phyloP scores from a whole-genome alignment of 2,329 filamentous ascomycete species.

The Trichophaea hybrida region DNA sequence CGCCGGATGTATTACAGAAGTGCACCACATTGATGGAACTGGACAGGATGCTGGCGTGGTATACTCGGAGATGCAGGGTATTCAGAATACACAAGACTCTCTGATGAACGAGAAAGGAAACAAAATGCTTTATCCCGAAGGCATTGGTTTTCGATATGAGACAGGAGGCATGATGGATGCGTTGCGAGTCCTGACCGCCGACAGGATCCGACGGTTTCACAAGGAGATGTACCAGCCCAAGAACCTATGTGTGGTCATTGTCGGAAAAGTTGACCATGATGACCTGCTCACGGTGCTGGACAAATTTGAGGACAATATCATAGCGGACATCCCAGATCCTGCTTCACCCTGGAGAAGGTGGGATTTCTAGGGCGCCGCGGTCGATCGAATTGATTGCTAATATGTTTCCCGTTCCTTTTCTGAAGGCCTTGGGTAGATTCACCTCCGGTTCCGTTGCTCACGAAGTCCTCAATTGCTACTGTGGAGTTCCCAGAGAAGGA shows the following conservation, averaged over 20 bases:
- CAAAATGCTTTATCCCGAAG: conserved; percentile 70
- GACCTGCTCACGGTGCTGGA: conserved; percentile 71
- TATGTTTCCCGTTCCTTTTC: not conserved
- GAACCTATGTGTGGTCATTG: conserved; percentile 78
- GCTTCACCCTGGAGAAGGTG: conserved; percentile 56
- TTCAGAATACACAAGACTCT: conserved; percentile 70
- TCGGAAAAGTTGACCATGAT: conserved; percentile 78
- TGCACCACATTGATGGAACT: conserved; percentile 85
- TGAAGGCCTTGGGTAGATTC: conserved; percentile 78
- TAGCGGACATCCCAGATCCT: conserved; percentile 62
- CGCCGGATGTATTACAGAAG: conserved; percentile 84
- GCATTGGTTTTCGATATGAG: conserved; percentile 87
- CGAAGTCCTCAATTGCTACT: conserved; percentile 57
- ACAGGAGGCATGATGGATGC: conserved; percentile 97
- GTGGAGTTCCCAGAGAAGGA: conserved; percentile 95
- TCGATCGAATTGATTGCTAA: too few species aligned
- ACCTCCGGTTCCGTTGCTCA: conserved; percentile 56
- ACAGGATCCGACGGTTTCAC: conserved; percentile 89
- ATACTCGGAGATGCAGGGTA: conserved; percentile 96
- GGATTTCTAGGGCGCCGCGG: not conserved
- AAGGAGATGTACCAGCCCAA: conserved; percentile 95
- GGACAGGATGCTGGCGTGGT: conserved; percentile 94
- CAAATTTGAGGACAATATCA: conserved; percentile 73
- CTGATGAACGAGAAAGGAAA: conserved; percentile 77
- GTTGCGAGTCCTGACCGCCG: conserved; percentile 67